Percentiles rank a stretch among this genome's conserved stretches.
phyloP scores from a whole-genome alignment of 495 filamentous ascomycete species.

The Hyaloscypha hepaticicola region DNA sequence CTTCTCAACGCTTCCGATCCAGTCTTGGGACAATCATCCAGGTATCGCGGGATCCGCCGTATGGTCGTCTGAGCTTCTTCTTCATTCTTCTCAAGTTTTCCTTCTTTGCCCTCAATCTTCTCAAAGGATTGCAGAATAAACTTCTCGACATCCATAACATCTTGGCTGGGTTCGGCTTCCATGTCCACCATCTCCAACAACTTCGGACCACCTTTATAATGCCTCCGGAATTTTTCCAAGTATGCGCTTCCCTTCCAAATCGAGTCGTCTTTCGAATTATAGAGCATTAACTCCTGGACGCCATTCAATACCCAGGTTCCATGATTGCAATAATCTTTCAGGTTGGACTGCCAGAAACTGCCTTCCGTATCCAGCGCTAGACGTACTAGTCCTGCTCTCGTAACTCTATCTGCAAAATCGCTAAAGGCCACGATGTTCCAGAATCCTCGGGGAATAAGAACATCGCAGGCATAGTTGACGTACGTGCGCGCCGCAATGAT shows the following conservation, averaged over 20 bases:
- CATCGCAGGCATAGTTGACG: conserved; percentile 18
- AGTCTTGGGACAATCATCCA: not conserved
- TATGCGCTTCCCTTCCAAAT: conserved; percentile 7
- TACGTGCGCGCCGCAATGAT: conserved; percentile 2
- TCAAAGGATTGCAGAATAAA: not conserved
- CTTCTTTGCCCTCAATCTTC: conserved; percentile 1
- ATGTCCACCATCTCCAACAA: not conserved
- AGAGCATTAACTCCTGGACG: conserved; percentile 1
- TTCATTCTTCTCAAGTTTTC: not conserved
- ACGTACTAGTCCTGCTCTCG: not conserved
- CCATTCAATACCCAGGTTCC: not conserved
- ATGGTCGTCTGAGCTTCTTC: not conserved
- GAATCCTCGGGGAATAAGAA: conserved; percentile 4
- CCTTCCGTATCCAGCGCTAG: not conserved
- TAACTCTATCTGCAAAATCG: conserved; percentile 5
- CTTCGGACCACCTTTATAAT: not conserved
- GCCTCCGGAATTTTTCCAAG: conserved; percentile 2
- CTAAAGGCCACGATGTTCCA: conserved; percentile 18
- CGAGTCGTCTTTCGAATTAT: conserved; percentile 5
- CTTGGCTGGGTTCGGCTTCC: not conserved
- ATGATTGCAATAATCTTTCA: not conserved
- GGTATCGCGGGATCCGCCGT: not conserved
- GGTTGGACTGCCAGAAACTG: not conserved
- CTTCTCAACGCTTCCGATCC: not conserved
- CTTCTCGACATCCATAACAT: conserved; percentile 1